Evolutionary conservation across 148 eudicot species (phyloP).

Genomic region (Beta vulgaris): DNA sequence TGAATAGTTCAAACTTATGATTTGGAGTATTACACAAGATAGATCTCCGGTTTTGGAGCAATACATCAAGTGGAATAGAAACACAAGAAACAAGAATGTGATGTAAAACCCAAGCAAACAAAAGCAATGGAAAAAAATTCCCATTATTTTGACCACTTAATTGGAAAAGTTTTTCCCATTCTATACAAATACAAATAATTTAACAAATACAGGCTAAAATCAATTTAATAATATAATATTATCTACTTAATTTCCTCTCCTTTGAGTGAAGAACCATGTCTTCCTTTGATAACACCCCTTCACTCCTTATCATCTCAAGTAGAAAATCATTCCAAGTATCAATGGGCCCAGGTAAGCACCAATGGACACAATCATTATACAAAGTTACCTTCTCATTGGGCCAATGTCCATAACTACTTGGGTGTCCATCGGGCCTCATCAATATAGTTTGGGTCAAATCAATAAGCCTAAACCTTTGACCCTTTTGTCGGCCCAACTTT

Average conservation of each 20-base stretch:
- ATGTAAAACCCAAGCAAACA: neutral
- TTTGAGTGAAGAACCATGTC: conserved; percentile 22
- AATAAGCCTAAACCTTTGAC: conserved; percentile 32
- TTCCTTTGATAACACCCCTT: conserved; percentile 19
- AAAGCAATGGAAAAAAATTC: no score
- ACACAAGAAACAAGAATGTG: neutral
- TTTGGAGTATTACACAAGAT: no score
- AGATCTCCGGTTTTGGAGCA: no score
- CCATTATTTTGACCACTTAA: conserved; percentile 2
- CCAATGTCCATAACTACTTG: conserved; percentile 53
- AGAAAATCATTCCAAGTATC: conserved; percentile 56
- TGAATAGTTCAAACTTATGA: no score
- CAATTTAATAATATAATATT: neutral
- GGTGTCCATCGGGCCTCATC: conserved; percentile 64
- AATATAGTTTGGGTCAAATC: conserved; percentile 43
- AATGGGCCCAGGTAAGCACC: conserved; percentile 71
- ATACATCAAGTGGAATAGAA: no score
- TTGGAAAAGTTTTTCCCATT: neutral
- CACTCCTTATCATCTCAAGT: conserved; percentile 46
- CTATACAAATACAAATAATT: neutral
- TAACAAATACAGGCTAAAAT: neutral
- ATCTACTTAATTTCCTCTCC: conserved; percentile 20
- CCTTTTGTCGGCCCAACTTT: conserved; percentile 30
- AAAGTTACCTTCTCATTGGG: conserved; percentile 37
- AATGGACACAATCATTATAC: conserved; percentile 27